phyloP scores from a whole-genome alignment of 164 flowering plant species.

The Houttuynia cordata region DNA sequence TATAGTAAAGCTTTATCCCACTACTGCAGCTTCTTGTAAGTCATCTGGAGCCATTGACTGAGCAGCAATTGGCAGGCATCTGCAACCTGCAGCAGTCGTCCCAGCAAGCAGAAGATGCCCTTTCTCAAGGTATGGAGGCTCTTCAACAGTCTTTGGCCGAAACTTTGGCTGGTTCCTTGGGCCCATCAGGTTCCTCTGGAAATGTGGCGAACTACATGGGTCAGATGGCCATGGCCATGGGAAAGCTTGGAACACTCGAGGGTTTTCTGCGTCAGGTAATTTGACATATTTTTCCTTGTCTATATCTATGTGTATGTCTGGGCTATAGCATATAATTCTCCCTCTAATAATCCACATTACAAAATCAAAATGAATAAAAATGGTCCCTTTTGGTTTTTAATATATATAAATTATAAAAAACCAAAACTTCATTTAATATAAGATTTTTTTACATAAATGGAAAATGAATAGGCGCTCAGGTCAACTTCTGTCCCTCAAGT shows the following conservation, averaged over 20 bases:
- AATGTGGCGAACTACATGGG: constrained; percentile 88
- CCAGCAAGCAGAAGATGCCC: constrained; percentile 87
- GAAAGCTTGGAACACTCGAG: constrained; percentile 77
- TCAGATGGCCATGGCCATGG: constrained; percentile 96
- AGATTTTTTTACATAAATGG: no score
- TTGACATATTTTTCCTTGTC: background rate
- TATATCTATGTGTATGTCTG: no score
- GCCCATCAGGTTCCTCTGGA: constrained; percentile 54
- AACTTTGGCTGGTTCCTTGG: constrained; percentile 69
- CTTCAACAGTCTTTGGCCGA: constrained; percentile 79
- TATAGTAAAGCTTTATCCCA: background rate
- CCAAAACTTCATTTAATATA: no score
- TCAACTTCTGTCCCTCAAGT: no score
- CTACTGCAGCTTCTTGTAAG: constrained; percentile 56
- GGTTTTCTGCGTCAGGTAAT: constrained; percentile 67
- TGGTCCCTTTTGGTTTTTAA: no score
- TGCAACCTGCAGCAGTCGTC: constrained; percentile 74
- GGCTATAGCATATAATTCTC: background rate
- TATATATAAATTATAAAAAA: no score
- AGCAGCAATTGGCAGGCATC: constrained; percentile 63
- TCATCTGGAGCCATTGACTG: constrained; percentile 81
- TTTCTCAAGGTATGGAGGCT: constrained; percentile 88
- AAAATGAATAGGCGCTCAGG: no score
- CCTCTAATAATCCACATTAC: no score
- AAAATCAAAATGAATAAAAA: no score